A percentile compares a stretch with the other conserved stretches of the same genome.
phyloP scores from a whole-genome alignment of 441 rosid genomes.

The Gossypium davidsonii region DNA sequence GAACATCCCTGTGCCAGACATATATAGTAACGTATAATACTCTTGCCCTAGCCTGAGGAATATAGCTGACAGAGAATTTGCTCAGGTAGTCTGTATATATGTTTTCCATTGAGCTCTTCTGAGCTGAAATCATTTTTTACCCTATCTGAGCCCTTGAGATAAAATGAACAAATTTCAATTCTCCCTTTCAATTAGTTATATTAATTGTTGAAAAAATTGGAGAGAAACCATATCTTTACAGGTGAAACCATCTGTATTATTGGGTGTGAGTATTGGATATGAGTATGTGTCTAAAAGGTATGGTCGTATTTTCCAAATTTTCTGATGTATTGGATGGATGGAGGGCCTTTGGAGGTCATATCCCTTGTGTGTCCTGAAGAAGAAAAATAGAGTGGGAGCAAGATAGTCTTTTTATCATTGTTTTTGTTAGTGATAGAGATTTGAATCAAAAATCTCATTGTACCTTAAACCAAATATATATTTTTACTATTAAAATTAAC shows the following conservation, averaged over 20 bases:
- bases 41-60: not conserved
- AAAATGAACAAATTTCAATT: not conserved
- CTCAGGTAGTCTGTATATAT: not conserved
- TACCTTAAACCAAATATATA: too few species aligned
- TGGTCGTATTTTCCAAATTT: too few species aligned
- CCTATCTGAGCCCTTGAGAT: not conserved
- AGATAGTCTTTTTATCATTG: too few species aligned
- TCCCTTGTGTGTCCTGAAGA: too few species aligned
- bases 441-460: too few species aligned
- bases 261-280: not conserved
- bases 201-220: not conserved
- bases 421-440: too few species aligned
- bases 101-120: not conserved
- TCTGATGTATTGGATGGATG: not conserved
- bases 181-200: not conserved
- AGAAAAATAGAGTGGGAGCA: too few species aligned
- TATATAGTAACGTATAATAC: not conserved
- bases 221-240: not conserved
- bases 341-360: too few species aligned
- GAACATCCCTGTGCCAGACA: not conserved
- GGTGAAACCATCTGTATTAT: not conserved
- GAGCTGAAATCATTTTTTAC: not conserved
- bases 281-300: too few species aligned
- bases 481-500: too few species aligned
- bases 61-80: not conserved